Percentiles rank a stretch among this genome's conserved stretches.
These are phyloP conservation scores for Musa schizocarpa DNA, from an alignment of 176 grass and related monocot genomes.

Conservation along the genomic window DNA sequence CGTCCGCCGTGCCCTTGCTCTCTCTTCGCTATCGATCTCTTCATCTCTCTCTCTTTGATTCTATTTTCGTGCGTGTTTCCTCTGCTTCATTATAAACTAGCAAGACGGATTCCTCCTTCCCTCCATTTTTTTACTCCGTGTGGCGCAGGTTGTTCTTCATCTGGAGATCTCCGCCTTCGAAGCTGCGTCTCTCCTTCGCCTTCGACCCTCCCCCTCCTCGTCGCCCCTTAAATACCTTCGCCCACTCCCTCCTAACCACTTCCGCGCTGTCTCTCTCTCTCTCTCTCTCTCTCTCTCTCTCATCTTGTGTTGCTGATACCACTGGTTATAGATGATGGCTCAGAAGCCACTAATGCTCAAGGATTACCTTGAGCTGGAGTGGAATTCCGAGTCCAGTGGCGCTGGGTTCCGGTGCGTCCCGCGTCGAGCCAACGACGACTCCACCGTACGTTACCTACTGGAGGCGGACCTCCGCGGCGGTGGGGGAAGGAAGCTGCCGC, in stretches of 20 bases:
- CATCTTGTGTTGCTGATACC: not conserved
- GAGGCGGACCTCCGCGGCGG: constrained; percentile 26
- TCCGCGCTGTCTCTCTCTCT: not conserved
- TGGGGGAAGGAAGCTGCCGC: not conserved
- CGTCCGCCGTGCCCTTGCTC: not conserved
- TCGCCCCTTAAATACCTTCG: not conserved
- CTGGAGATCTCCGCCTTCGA: constrained; percentile 16
- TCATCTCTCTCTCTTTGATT: too few species aligned
- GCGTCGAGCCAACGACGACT: constrained; percentile 23
- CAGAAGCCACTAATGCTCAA: constrained; percentile 63
- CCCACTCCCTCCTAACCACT: not conserved
- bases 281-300: not conserved
- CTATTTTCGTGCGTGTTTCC: too few species aligned
- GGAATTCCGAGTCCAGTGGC: constrained; percentile 35
- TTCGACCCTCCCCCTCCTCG: too few species aligned
- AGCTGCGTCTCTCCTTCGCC: constrained; percentile 28
- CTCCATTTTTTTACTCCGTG: not conserved
- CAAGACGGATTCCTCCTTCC: not conserved
- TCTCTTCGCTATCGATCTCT: not conserved
- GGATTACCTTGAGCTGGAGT: constrained; percentile 79
- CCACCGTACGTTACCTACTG: constrained; percentile 15
- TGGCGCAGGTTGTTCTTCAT: not conserved
- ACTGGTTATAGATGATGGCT: not conserved
- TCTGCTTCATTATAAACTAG: too few species aligned
- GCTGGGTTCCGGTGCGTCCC: constrained; percentile 65